phyloP scores from a whole-genome alignment of 108 stramenopile species.

The Cyclotella sp. region DNA sequence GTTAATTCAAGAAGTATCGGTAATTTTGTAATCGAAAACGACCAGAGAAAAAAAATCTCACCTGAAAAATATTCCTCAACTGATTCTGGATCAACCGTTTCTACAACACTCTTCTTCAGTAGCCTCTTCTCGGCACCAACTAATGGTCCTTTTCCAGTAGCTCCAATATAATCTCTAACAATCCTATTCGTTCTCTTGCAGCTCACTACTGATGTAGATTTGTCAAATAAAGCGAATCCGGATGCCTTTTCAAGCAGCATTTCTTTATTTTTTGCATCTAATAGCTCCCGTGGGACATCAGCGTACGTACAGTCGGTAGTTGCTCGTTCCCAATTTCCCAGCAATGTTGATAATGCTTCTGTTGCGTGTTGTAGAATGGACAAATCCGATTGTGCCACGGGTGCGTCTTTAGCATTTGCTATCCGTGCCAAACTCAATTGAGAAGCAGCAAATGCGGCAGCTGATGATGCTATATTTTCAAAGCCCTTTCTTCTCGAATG shows the following conservation, averaged over 20 bases:
- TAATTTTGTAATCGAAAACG: neutral
- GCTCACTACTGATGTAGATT: conserved; percentile 66
- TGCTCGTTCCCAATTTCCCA: conserved; percentile 60
- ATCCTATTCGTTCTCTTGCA: conserved; percentile 74
- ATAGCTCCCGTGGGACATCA: conserved; percentile 81
- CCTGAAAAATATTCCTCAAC: conserved; percentile 67
- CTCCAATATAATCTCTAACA: conserved; percentile 77
- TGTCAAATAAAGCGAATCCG: conserved; percentile 82
- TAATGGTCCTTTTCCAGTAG: conserved; percentile 78
- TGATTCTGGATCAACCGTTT: conserved; percentile 60
- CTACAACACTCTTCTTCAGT: conserved; percentile 52
- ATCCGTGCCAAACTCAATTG: neutral
- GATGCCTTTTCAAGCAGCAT: conserved; percentile 75
- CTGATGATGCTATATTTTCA: neutral
- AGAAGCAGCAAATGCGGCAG: neutral
- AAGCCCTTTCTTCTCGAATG: conserved; percentile 12
- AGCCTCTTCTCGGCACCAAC: conserved; percentile 71
- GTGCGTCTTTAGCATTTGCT: conserved; percentile 12
- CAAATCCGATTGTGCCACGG: conserved; percentile 18
- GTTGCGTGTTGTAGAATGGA: conserved; percentile 27
- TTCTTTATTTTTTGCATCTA: conserved; percentile 84
- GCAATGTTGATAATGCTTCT: conserved; percentile 23
- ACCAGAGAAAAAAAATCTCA: conserved; percentile 16
- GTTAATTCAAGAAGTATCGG: neutral
- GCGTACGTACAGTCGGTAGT: conserved; percentile 83